These are phyloP conservation scores for Staphylotrichum longicolle DNA, from an alignment of 495 filamentous ascomycete species.

Conservation along the genomic window DNA sequence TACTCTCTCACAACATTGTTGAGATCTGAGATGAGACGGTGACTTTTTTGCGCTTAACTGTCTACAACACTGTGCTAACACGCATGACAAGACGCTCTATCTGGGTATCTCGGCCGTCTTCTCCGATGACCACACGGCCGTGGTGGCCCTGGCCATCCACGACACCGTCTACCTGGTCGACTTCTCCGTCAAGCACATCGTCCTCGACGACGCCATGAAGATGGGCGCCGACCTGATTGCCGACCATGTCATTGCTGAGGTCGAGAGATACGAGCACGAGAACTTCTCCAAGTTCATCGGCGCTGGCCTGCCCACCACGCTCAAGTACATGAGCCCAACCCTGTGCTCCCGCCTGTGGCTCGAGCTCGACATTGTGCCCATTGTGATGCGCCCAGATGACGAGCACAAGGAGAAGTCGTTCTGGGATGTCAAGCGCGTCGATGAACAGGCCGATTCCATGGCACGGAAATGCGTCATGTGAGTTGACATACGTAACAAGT, in stretches of 20 bases:
- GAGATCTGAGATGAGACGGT: too few relatives aligned
- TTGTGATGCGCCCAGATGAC: slow-evolving; percentile 52
- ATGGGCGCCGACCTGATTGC: slow-evolving; percentile 47
- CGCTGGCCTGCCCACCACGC: slow-evolving; percentile 53
- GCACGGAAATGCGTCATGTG: slow-evolving; percentile 75
- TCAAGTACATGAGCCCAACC: slow-evolving; percentile 53
- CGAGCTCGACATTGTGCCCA: slow-evolving; percentile 72
- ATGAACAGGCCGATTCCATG: slow-evolving; percentile 86
- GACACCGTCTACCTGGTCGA: slow-evolving; percentile 78
- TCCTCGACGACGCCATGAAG: slow-evolving; percentile 36
- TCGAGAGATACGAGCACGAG: slow-evolving; percentile 56
- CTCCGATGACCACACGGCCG: slow-evolving; percentile 48
- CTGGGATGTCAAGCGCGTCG: slow-evolving; percentile 59
- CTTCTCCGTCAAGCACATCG: slow-evolving; percentile 61
- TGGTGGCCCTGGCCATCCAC: slow-evolving; percentile 67
- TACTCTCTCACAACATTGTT: too few relatives aligned
- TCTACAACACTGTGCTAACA: slow-evolving; percentile 22
- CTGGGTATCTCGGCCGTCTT: slow-evolving; percentile 59
- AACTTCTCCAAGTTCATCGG: slow-evolving; percentile 69
- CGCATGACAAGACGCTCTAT: slow-evolving; percentile 56
- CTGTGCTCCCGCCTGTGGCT: slow-evolving; percentile 75
- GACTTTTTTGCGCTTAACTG: too few relatives aligned
- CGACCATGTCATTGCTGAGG: slow-evolving; percentile 52
- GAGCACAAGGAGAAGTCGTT: slow-evolving; percentile 45
- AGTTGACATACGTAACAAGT: not conserved